Evolutionary conservation across 352 stramenopile genomes (phyloP).

Genomic region (Phytophthora colocasiae): DNA sequence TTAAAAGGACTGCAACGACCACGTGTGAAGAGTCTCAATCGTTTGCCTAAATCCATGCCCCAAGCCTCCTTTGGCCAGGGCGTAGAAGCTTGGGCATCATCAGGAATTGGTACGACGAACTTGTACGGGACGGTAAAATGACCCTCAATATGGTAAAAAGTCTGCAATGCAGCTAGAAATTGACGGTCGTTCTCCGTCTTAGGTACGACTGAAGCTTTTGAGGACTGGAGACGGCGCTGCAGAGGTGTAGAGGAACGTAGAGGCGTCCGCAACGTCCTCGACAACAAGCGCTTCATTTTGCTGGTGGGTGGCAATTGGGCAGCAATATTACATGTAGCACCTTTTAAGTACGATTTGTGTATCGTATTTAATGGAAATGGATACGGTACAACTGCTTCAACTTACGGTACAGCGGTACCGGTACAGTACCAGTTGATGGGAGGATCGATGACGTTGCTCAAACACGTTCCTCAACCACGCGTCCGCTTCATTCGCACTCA

Average conservation of each 20-base stretch:
- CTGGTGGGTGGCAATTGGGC: constrained; percentile 3
- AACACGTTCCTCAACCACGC: constrained; percentile 14
- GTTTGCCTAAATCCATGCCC: constrained; percentile 59
- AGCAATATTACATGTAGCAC: no score
- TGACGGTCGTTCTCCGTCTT: constrained; percentile 54
- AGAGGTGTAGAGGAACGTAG: not conserved
- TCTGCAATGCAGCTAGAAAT: constrained; percentile 60
- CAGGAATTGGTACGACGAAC: constrained; percentile 53
- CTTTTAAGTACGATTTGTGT: constrained; percentile 14
- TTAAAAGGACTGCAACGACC: constrained; percentile 69
- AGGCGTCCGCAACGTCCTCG: not conserved
- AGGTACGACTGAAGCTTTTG: constrained; percentile 8
- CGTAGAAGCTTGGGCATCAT: not conserved
- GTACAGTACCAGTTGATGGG: constrained; percentile 17
- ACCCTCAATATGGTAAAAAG: constrained; percentile 61
- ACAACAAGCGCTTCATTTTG: constrained; percentile 29
- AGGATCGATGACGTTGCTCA: constrained; percentile 2
- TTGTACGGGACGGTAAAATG: constrained; percentile 74
- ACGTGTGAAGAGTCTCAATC: constrained; percentile 64
- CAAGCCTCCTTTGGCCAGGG: constrained; percentile 59
- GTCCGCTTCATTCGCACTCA: no score
- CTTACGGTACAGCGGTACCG: not conserved
- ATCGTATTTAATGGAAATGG: not conserved
- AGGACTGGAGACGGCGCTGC: constrained; percentile 2
- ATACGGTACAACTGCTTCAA: constrained; percentile 8